A percentile compares a stretch with the other conserved stretches of the same genome.
phyloP scores from a whole-genome alignment of 1,139 yeast genomes.

The Geotrichum bryndzae region DNA sequence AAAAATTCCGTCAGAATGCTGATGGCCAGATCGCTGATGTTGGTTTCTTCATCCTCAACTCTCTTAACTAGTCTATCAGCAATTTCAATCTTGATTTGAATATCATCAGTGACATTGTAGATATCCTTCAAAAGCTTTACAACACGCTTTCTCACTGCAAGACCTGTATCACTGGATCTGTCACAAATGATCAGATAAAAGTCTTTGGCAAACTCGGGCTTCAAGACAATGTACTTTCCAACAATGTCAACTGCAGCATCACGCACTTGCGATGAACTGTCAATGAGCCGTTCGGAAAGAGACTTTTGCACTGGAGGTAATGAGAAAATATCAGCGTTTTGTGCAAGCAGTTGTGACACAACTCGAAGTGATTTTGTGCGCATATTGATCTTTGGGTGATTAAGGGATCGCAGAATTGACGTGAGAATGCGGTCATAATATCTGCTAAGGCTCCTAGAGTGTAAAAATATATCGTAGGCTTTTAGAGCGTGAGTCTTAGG shows the following conservation, averaged over 20 bases:
- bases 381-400: constrained; percentile 51
- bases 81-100: constrained; percentile 40
- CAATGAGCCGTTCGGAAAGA: constrained; percentile 48
- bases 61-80: constrained; percentile 48
- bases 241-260: constrained; percentile 72
- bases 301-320: constrained; percentile 48
- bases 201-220: constrained; percentile 43
- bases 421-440: constrained; percentile 51
- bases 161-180: constrained; percentile 52
- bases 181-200: constrained; percentile 49
- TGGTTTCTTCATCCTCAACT: constrained; percentile 65
- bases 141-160: constrained; percentile 59
- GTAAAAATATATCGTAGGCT: constrained; percentile 18
- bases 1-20: constrained; percentile 42
- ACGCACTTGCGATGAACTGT: constrained; percentile 63
- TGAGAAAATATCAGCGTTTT: constrained; percentile 47
- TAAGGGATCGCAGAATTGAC: constrained; percentile 45
- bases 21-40: constrained; percentile 45
- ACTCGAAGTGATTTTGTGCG: constrained; percentile 62
- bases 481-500: constrained; percentile 5
- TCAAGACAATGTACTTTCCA: constrained; percentile 44
- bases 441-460: constrained; percentile 34
- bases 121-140: constrained; percentile 48
- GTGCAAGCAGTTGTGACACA: constrained; percentile 46
- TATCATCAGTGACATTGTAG: constrained; percentile 38